Evolutionary conservation across 768 basidiomycete species (phyloP).

Genomic region (Clathrus columnatus): DNA sequence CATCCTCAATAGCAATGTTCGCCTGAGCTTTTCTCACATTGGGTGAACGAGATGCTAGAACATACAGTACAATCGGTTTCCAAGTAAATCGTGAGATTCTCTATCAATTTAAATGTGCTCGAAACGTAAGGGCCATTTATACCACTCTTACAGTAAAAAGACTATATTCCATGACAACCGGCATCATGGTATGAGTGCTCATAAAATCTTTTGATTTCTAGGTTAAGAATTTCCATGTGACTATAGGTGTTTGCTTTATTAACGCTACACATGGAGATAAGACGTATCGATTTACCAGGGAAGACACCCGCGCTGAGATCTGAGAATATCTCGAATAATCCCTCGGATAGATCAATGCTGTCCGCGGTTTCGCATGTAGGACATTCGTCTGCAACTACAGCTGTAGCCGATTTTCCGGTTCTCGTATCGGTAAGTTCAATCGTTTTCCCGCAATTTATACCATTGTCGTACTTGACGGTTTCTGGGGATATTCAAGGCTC

Average conservation of each 20-base stretch:
- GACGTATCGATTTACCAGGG: background rate
- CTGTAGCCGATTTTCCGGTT: conserved; percentile 49
- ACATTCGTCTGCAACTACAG: conserved; percentile 70
- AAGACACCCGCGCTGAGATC: background rate
- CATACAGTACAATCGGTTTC: no score
- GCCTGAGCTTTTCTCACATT: no score
- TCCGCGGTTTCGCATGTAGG: conserved; percentile 42
- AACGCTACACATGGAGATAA: background rate
- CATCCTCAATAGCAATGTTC: no score
- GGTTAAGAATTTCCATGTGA: background rate
- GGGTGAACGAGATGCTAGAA: no score
- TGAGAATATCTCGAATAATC: background rate
- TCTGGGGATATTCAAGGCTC: background rate
- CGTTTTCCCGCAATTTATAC: conserved; percentile 44
- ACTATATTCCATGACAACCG: background rate
- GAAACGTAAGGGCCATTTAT: no score
- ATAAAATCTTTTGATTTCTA: background rate
- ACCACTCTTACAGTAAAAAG: background rate
- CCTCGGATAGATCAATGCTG: background rate
- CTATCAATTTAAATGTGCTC: no score
- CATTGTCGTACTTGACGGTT: background rate
- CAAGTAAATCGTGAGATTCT: no score
- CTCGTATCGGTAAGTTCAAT: conserved; percentile 57
- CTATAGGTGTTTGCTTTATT: background rate
- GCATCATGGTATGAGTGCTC: background rate